Evolutionary conservation across 2,329 filamentous ascomycete species (phyloP).

Genomic region (Alternaria sp.): DNA sequence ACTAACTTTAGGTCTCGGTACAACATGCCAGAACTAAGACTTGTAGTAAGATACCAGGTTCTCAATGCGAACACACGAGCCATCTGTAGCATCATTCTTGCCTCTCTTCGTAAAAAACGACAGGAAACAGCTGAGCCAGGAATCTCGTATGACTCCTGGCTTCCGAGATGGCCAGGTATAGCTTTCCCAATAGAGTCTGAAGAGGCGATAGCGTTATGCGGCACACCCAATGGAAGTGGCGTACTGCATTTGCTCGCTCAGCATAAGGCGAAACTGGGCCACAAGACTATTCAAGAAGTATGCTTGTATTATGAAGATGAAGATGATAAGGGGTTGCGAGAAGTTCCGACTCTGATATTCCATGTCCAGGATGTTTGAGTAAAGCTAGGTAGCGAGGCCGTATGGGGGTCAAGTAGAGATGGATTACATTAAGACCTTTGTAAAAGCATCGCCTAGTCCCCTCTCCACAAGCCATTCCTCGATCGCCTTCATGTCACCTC

Average conservation of each 20-base stretch:
- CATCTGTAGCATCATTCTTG: not conserved
- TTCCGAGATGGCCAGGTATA: constrained; percentile 13
- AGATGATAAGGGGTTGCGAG: not conserved
- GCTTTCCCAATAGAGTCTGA: constrained; percentile 2
- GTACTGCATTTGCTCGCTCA: constrained; percentile 10
- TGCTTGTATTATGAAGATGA: constrained; percentile 2
- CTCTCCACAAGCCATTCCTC: constrained; percentile 58
- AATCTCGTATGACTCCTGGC: not conserved
- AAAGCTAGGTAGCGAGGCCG: not conserved
- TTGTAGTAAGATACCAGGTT: not conserved
- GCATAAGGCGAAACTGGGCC: constrained; percentile 6
- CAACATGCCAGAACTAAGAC: not conserved
- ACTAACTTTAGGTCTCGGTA: not conserved
- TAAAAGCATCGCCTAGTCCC: constrained; percentile 55
- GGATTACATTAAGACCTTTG: constrained; percentile 47
- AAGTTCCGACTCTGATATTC: not conserved
- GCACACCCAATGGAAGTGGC: constrained; percentile 17
- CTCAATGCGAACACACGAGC: not conserved
- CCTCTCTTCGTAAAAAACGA: not conserved
- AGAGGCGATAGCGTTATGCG: constrained; percentile 10
- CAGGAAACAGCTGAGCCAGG: not conserved
- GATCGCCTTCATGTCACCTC: constrained; percentile 61
- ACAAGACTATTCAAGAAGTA: constrained; percentile 12
- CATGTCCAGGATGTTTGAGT: not conserved
- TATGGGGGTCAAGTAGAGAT: not conserved